Base-by-base conservation (phyloP, 495 filamentous ascomycete species). In the Podospora didyma region DNA sequence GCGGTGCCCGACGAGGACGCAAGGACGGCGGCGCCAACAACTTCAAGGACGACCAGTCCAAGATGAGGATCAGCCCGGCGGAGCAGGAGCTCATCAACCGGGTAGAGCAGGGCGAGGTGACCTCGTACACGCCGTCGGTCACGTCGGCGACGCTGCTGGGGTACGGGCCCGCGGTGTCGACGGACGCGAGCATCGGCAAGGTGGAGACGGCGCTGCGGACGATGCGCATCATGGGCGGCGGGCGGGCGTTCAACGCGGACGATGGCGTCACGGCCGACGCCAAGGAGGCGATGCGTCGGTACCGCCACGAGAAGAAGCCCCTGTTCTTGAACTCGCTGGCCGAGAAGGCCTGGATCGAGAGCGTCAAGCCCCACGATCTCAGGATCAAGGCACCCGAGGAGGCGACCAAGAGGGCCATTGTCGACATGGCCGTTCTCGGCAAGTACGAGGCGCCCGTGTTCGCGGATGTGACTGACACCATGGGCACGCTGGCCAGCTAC, bases 401-500 rank as follows among this genome's bases (percentile, higher is more conserved):
- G 14, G 62, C 60, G 53, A 69, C 68, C 28, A 75, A 69, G 65
- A 57, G 61, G 34, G 66, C 64, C 5, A 65, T 80, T 11, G 22
- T 76, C 7, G 72, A 79, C 44, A 54, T 65, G 45, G 64, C 66
- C 26, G 49, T 80, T 51, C 62, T 66, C 20, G 79, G 79, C 34
- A 67, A 68, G 42, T 79, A 82, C 60, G 59, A 67, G 19, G 17
- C 28, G 0, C 60, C 70, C 1, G 49, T 60, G 54, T 66, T 63
- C 39, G 66, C 61, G 11, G 69, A 72, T 1, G 24, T 62, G 11
- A 47, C 19, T 2, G 72, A 79, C 44, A 56, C 70, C 24, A 16
- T 70, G 21, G 70, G 52, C 0, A 60, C 62, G 37, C 49, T 81
- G 37, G 57, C 52, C 22, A 71, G 59, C 56, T 74, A 75, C 46